These are phyloP conservation scores for Plicaturopsis crispa DNA, from an alignment of 768 basidiomycete species.

Conservation along the genomic window DNA sequence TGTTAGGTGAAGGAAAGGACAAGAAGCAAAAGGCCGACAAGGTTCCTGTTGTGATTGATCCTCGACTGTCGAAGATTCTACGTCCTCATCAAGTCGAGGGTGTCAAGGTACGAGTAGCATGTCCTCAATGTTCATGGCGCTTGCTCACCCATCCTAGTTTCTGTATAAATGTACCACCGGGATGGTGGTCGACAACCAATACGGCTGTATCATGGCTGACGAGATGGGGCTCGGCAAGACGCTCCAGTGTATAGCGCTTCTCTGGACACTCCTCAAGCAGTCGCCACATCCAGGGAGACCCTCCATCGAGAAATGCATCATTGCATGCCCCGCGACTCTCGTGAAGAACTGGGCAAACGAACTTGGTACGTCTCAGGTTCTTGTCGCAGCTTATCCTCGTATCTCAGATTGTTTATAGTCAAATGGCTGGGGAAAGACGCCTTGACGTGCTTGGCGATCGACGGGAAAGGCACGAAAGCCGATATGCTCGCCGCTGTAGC, in stretches of 20 bases:
- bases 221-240: conserved; percentile 99
- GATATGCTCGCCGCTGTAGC: conserved; percentile 73
- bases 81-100: conserved; percentile 98
- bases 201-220: conserved; percentile 98
- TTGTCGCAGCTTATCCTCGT: background rate
- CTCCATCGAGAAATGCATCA: conserved; percentile 94
- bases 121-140: conserved; percentile 1
- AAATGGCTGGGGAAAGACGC: conserved; percentile 94
- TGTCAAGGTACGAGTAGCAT: conserved; percentile 65
- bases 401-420: conserved; percentile 33
- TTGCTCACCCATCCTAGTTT: conserved; percentile 49
- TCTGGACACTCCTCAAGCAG: conserved; percentile 95
- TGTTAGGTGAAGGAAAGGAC: conserved; percentile 66
- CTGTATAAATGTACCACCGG: conserved; percentile 93
- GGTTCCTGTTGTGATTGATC: conserved; percentile 96
- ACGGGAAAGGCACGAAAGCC: conserved; percentile 86
- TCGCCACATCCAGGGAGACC: conserved; percentile 83
- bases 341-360: conserved; percentile 99
- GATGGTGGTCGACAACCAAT: conserved; percentile 84
- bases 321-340: conserved; percentile 92
- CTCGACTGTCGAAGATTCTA: conserved; percentile 76
- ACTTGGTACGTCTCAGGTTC: conserved; percentile 50
- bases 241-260: conserved; percentile 89
- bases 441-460: conserved; percentile 77
- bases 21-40: conserved; percentile 63